These are phyloP conservation scores for Gloeophyllum trabeum DNA, from an alignment of 768 basidiomycete species.

Conservation along the genomic window DNA sequence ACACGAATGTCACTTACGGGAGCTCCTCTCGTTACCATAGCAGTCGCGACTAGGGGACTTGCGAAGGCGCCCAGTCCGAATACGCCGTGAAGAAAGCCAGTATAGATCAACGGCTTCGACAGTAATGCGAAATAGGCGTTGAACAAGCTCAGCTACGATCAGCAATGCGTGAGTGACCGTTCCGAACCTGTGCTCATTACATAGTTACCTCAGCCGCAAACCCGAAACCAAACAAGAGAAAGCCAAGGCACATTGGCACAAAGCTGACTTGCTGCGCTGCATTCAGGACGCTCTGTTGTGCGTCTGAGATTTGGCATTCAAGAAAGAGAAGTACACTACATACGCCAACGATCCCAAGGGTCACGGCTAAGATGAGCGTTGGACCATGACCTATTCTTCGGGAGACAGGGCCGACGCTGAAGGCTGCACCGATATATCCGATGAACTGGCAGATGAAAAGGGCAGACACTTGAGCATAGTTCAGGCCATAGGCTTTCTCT, in stretches of 20 bases:
- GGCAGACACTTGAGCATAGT: conserved; percentile 13
- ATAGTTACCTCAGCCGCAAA: conserved; percentile 14
- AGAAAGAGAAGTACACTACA: neutral
- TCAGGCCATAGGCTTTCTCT: conserved; percentile 12
- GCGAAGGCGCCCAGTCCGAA: conserved; percentile 15
- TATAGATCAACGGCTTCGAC: conserved; percentile 14
- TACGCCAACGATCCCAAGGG: conserved; percentile 13
- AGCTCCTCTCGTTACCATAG: conserved; percentile 12
- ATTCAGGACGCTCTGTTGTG: conserved; percentile 15
- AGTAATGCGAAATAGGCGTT: conserved; percentile 16
- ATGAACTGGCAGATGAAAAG: conserved; percentile 15
- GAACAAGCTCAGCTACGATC: conserved; percentile 11
- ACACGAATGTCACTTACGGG: conserved; percentile 8
- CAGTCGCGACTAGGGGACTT: conserved; percentile 13
- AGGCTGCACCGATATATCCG: conserved; percentile 14
- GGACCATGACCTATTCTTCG: conserved; percentile 13
- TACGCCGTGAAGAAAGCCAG: conserved; percentile 15
- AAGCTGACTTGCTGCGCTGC: conserved; percentile 14
- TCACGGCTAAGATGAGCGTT: conserved; percentile 10
- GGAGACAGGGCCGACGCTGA: conserved; percentile 9
- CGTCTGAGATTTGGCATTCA: neutral
- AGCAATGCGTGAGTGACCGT: too few species aligned
- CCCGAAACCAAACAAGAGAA: conserved; percentile 14
- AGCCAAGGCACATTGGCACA: conserved; percentile 15
- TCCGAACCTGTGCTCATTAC: neutral